Conservation (phyloP, 2,329 filamentous ascomycete genomes). For the Claviceps africana region DNA sequence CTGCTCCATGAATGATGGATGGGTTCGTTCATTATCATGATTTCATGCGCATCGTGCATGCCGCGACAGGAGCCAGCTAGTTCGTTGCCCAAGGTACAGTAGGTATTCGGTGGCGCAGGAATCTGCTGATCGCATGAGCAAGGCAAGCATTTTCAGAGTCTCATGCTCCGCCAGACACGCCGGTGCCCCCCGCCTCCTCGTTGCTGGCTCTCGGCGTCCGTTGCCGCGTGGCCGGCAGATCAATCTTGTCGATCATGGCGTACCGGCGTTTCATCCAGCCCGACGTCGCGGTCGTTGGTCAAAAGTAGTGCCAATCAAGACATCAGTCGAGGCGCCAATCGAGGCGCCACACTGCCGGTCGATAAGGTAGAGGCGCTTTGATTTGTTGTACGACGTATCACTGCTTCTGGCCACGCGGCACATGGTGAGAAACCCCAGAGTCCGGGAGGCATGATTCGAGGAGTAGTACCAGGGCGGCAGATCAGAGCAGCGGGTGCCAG, state of each 20-base stretch:
- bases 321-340: not conserved
- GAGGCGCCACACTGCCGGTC: not conserved
- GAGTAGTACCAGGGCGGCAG: not conserved
- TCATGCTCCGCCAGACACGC: too few relatives aligned
- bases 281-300: not conserved
- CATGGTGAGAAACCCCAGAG: not conserved
- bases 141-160: too few relatives aligned
- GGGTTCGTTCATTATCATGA: too few relatives aligned
- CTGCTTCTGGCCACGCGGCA: not conserved
- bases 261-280: not conserved
- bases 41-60: too few relatives aligned
- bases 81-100: too few relatives aligned
- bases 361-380: not conserved
- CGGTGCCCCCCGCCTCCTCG: not conserved
- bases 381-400: not conserved
- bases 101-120: too few relatives aligned
- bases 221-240: not conserved
- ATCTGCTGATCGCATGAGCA: too few relatives aligned
- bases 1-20: too few relatives aligned
- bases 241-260: not conserved
- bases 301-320: not conserved
- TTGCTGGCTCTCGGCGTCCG: not conserved
- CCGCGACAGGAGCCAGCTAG: too few relatives aligned
- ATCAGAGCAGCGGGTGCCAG: not conserved
- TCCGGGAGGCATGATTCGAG: not conserved